Base-by-base conservation (phyloP, 148 eudicot genomes). In the Rhododendron simsii region DNA sequence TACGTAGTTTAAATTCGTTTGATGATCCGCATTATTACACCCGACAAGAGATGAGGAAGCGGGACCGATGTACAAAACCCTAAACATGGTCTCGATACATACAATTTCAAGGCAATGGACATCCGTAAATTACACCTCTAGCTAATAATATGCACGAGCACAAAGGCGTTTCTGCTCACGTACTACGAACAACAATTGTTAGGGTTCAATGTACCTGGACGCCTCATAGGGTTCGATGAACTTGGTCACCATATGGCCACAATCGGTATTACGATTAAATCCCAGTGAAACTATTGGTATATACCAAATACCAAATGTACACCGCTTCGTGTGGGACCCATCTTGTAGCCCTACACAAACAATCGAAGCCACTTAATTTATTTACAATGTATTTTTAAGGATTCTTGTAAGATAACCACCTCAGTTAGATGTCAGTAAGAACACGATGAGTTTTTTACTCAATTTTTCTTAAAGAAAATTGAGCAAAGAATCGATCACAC, bases 121-220 rank as follows among this genome's bases (percentile, higher is more conserved):
- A 18, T 11, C 37, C 75, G 3, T 11, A 67, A 11, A 1, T 3
- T 28, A 41, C 35, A 28, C 37, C 75, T 28, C 16, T 69, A 5
- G 7, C 44, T 5, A 41, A 35, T 35, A 35, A 69, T 28, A 4
- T 28, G 75, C 35, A 69, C 30, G 12, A 12, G 26, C 73, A 63
- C 71, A 21, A n/a, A 21, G 23, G 2, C 41, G 41, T 63, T 63
- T 63, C 28, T 9, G 33, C 33, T 11, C 33, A 67, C 35, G 57
- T 2, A n/a, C 2, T 26, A 28, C 13, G 75, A 13, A 12, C 37
- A 28, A 2, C 44, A 41, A 41, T 11, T 3, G 2, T 28, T 2
- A 28, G 2, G 78, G 30, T 74, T 69, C 80, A 12, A 71, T 77
- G 92, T 80, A 90, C 23, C 71, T 73, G 81, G 92, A 88, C 89